A percentile compares a stretch with the other conserved stretches of the same genome.
Conservation (phyloP, 2,329 filamentous ascomycete species). For the Neofusicoccum sp. region DNA sequence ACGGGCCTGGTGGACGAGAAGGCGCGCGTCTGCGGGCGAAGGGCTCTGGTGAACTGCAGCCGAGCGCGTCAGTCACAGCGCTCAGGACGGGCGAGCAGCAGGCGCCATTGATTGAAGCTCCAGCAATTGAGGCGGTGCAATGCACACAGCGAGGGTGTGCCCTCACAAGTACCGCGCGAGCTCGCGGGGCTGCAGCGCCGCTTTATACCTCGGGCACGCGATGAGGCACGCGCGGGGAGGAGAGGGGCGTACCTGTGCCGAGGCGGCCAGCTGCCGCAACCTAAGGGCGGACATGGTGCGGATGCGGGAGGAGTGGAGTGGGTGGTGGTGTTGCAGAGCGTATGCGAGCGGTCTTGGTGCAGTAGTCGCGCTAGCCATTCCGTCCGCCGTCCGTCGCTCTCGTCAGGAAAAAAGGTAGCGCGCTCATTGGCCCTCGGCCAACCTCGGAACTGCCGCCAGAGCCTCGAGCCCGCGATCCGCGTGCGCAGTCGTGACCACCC, state of each 20-base stretch:
- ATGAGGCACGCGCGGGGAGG: neutral
- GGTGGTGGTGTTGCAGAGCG: constrained; percentile 16
- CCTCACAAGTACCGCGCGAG: neutral
- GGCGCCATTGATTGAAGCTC: neutral
- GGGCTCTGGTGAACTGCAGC: constrained; percentile 64
- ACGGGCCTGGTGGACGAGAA: constrained; percentile 87
- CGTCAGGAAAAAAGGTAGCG: constrained; percentile 17
- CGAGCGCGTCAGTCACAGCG: constrained; percentile 1
- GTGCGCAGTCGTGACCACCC: constrained; percentile 16
- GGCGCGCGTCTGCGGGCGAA: constrained; percentile 68
- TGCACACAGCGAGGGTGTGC: neutral
- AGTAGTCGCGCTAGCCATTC: constrained; percentile 14
- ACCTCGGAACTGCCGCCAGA: constrained; percentile 16
- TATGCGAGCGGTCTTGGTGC: constrained; percentile 11
- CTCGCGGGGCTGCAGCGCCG: constrained; percentile 1
- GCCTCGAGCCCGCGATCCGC: constrained; percentile 20
- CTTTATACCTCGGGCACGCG: constrained; percentile 3
- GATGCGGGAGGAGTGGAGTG: constrained; percentile 15
- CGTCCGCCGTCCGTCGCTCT: constrained; percentile 10
- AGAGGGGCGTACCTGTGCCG: constrained; percentile 18
- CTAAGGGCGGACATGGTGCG: constrained; percentile 20
- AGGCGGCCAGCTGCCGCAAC: constrained; percentile 22
- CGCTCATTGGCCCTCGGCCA: constrained; percentile 21
- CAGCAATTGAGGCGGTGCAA: neutral
- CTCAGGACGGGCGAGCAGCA: neutral